Base-by-base conservation (phyloP, 768 basidiomycete species). In the Lentinula guzmanii region DNA sequence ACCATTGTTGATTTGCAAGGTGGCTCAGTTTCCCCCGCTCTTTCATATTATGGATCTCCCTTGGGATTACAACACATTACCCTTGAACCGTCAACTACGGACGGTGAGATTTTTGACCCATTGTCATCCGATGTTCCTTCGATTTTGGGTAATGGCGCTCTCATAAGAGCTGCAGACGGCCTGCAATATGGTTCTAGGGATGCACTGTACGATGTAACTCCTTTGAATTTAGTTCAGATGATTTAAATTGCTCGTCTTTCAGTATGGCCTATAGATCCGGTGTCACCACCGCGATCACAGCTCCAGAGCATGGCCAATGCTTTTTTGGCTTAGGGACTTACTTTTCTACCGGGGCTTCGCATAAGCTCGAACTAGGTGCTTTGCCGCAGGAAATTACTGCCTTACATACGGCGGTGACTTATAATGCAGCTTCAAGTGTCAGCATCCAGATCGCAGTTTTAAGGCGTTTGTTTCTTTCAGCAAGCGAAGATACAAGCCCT, bases 211-310 rank as follows among this genome's bases (percentile, higher is more conserved):
- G 82, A 43, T 42, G 3, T 60, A 34, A 24, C 57, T 6, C 46
- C 43, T 56, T 41, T 60, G 10, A 53, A 56, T 16, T 53, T 46
- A 64, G 60, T 3, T 11, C 16, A 21, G 63, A 46, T 57, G 18
- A 10, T 8, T 24, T 28, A 28, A n/a, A 37, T 35, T 16, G 11
- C 21, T 8, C 41, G 16, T 24, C 13, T 48, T 60, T 16, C 65
- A 93, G 91, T 35, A 68, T 90, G 43, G 90, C 92, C 0, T 90
- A 91, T 67, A 83, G 84, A 18, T 72, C 79, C 6, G 92, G 93
- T 3, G 87, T 95, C 2, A 91, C 90, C 2, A 81, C 79, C 1
- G 89, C 81, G 1, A 76, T 94, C 13, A 77, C 81, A 0, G 81
- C 86, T 0, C 93, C 92, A 0, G 68, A 72, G 5, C 39, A 35